These are phyloP conservation scores for Torrubiellomyces zombiae DNA, from an alignment of 2,329 filamentous ascomycete species.

Conservation along the genomic window DNA sequence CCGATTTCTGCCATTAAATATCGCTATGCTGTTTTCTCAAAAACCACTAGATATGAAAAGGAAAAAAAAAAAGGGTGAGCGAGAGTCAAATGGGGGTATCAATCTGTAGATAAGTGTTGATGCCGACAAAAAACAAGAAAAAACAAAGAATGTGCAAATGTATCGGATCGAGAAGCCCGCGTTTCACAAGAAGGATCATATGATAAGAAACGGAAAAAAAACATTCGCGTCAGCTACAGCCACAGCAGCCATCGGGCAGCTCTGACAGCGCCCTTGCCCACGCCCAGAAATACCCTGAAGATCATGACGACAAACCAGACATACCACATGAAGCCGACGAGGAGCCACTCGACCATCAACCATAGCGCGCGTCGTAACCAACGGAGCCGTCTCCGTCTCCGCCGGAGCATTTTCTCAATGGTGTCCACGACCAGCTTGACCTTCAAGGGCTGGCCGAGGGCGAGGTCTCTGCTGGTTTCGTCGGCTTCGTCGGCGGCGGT, in stretches of 20 bases:
- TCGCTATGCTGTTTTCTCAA: too few species aligned
- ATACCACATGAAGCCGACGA: slow-evolving; percentile 86
- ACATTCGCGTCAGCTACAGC: too few species aligned
- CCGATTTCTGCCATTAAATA: too few species aligned
- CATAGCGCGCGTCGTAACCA: slow-evolving; percentile 65
- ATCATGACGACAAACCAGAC: slow-evolving; percentile 82
- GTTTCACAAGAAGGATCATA: too few species aligned
- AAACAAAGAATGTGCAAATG: too few species aligned
- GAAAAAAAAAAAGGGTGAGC: too few species aligned
- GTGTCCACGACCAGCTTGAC: slow-evolving; percentile 68
- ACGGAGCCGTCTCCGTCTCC: slow-evolving; percentile 49
- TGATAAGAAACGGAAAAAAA: too few species aligned
- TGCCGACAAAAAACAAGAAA: too few species aligned
- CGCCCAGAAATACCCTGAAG: slow-evolving; percentile 45
- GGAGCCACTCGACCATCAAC: slow-evolving; percentile 69
- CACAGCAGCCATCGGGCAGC: slow-evolving; percentile 71
- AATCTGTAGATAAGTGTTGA: too few species aligned
- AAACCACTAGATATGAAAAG: too few species aligned
- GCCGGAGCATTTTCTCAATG: slow-evolving; percentile 59
- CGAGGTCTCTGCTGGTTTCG: slow-evolving; percentile 57
- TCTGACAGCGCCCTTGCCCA: slow-evolving; percentile 41
- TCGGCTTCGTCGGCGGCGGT: slow-evolving; percentile 64
- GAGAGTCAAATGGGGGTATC: too few species aligned
- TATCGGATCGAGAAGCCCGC: too few species aligned
- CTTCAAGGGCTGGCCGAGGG: slow-evolving; percentile 58